Base-by-base conservation (phyloP, 257 asterid species). In the Jacaranda mimosifolia region DNA sequence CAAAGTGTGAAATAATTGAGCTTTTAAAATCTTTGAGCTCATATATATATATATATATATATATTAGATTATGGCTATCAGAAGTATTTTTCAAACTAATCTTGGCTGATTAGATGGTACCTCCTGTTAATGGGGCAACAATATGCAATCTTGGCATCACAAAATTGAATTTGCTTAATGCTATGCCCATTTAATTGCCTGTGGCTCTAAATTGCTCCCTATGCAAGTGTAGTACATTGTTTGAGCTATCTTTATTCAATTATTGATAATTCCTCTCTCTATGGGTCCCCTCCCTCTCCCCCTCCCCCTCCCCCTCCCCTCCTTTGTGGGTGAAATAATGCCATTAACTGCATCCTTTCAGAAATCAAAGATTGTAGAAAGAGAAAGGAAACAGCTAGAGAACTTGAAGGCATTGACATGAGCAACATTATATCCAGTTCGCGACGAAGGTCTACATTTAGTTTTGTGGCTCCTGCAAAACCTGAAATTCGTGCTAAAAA, bases 321-420 rank as follows among this genome's bases (percentile, higher is more conserved):
- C 32, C 19, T 11, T 9, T 43, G 53, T 77, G 77, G 63, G 62
- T 82, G 62, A 63, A 82, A 73, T 83, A 73, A 83, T 82, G 56
- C 40, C 80, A 62, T 32, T 60, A 70, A 40, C 11, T 77, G 53
- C 69, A 64, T 68, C 71, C 62, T 71, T 78, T 45, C 87, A 95
- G 98, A 95, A 83, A 95, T 93, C 74, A 91, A 90, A 78, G 96
- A 93, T 72, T 94, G 97, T 79, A 88, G 73, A 84, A 93, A 83
- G 91, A 93, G 86, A 88, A 95, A 91, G 87, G 94, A 93, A 51
- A 93, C 80, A 73, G 98, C 94, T 63, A 91, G 82, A 87, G 99
- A 95, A 86, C 95, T 95, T 64, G 99, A 95, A 87, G 99, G 98
- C 74, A 95, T 95, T 80, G 99, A 95, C 86, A 82, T 76, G 82